Evolutionary conservation across 2,329 filamentous ascomycete genomes (phyloP).

Genomic region (Aotearoamyces nothofagi): DNA sequence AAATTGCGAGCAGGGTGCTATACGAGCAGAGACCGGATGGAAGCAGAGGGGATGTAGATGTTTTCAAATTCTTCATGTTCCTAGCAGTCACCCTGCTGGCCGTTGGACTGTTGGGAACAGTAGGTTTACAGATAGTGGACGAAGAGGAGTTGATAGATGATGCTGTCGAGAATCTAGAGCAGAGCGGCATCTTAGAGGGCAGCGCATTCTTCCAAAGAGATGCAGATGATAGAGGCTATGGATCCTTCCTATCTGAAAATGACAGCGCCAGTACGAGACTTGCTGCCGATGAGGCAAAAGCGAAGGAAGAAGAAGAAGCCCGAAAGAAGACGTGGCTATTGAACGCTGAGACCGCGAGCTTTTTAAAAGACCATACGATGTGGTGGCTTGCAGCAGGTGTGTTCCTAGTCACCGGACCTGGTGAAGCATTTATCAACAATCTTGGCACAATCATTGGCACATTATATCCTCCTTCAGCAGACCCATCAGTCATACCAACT

Average conservation of each 20-base stretch:
- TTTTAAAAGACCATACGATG: slow-evolving; percentile 83
- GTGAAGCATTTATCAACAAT: slow-evolving; percentile 98
- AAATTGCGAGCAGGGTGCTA: slow-evolving; percentile 66
- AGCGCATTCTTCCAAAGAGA: slow-evolving; percentile 54
- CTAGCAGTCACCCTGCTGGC: slow-evolving; percentile 54
- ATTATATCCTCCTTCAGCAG: slow-evolving; percentile 44
- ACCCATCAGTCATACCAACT: slow-evolving; percentile 29
- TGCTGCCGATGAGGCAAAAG: slow-evolving; percentile 14
- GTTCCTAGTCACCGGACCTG: slow-evolving; percentile 83
- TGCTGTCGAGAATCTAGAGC: slow-evolving; percentile 79
- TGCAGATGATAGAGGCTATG: slow-evolving; percentile 40
- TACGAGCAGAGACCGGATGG: slow-evolving; percentile 54
- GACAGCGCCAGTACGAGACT: slow-evolving; percentile 24
- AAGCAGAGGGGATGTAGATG: slow-evolving; percentile 46
- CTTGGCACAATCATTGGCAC: slow-evolving; percentile 87
- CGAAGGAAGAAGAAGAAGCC: slow-evolving; percentile 27
- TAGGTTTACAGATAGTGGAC: slow-evolving; percentile 65
- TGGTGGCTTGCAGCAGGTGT: slow-evolving; percentile 88
- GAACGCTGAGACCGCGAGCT: slow-evolving; percentile 77
- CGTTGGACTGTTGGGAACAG: slow-evolving; percentile 58
- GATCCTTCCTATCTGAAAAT: slow-evolving; percentile 33
- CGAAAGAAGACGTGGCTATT: slow-evolving; percentile 81
- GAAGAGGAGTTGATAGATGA: slow-evolving; percentile 82
- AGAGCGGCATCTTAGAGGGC: slow-evolving; percentile 67
- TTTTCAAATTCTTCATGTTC: slow-evolving; percentile 81